These are phyloP conservation scores for Chrysopogon serrulatus DNA, from an alignment of 176 grass and related monocot species.

Conservation along the genomic window DNA sequence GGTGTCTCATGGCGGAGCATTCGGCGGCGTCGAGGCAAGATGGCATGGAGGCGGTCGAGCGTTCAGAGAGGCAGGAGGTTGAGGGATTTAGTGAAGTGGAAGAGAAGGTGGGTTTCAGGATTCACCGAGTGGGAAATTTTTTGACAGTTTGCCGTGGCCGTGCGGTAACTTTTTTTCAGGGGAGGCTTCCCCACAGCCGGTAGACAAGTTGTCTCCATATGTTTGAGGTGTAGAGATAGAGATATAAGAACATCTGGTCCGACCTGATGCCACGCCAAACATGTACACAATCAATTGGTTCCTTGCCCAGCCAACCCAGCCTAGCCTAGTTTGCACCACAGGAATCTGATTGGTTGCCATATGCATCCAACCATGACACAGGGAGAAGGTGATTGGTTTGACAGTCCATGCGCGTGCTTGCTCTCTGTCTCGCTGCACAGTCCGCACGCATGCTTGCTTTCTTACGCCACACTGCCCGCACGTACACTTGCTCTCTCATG, in stretches of 20 bases:
- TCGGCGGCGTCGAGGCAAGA: no score
- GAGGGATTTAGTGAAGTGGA: no score
- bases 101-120: no score
- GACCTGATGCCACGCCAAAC: neutral
- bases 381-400: neutral
- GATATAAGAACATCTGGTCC: neutral
- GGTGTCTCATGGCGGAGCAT: no score
- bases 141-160: no score
- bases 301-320: neutral
- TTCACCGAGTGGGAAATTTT: no score
- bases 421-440: neutral
- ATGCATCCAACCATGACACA: neutral
- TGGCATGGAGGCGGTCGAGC: no score
- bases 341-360: neutral
- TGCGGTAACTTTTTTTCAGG: no score
- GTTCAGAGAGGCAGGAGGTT: no score
- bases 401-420: neutral
- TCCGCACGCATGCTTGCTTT: neutral
- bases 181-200: no score
- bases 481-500: neutral
- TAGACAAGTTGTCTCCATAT: no score
- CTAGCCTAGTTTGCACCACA: neutral
- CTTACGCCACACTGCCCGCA: neutral
- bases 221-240: no score
- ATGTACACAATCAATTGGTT: neutral